These are phyloP conservation scores for Hyphopichia wangnamkhiaoensis DNA, from an alignment of 1,139 yeast species.

Conservation along the genomic window DNA sequence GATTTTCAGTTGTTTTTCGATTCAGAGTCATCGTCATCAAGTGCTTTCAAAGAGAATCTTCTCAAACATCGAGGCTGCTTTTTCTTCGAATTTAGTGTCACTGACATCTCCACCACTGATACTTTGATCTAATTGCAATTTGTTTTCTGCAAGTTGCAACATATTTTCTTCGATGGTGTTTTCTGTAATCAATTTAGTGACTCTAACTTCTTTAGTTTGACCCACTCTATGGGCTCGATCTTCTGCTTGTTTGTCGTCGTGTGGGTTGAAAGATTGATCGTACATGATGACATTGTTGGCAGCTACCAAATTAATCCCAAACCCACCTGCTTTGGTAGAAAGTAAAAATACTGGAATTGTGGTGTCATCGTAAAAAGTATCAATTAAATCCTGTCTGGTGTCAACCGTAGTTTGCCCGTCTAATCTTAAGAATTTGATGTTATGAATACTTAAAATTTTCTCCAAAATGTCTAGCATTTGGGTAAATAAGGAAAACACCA, in stretches of 20 bases:
- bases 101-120: conserved; percentile 53
- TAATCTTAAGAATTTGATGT: conserved; percentile 74
- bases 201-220: conserved; percentile 83
- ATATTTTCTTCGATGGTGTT: conserved; percentile 89
- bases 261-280: conserved; percentile 96
- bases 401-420: conserved; percentile 97
- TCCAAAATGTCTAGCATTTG: conserved; percentile 89
- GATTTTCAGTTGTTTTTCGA: background rate
- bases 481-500: conserved; percentile 89
- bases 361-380: conserved; percentile 79
- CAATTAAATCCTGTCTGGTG: conserved; percentile 88
- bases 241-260: conserved; percentile 97
- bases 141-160: conserved; percentile 81
- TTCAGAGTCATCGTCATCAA: background rate
- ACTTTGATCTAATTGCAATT: conserved; percentile 79
- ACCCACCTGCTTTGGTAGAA: conserved; percentile 97
- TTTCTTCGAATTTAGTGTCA: conserved; percentile 51
- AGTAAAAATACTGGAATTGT: conserved; percentile 82
- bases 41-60: conserved; percentile 40
- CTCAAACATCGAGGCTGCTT: conserved; percentile 55
- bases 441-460: conserved; percentile 62
- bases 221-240: conserved; percentile 99
- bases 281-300: conserved; percentile 90
- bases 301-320: conserved; percentile 94
- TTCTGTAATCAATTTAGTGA: conserved; percentile 71